phyloP scores from a whole-genome alignment of 441 rosid species.

The Populus tomentosa region DNA sequence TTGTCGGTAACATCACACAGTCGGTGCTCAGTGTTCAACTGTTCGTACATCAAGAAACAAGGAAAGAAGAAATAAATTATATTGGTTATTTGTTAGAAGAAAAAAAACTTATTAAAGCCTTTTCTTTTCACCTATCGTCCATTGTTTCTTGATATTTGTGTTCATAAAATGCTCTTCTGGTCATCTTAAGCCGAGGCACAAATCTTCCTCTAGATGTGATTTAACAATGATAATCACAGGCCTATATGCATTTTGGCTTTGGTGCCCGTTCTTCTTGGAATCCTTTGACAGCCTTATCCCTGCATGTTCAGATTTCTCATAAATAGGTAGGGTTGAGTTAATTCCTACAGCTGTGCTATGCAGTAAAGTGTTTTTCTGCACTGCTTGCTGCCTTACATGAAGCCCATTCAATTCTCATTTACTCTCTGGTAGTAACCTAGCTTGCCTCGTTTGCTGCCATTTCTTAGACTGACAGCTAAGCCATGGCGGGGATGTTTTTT shows the following conservation, averaged over 20 bases:
- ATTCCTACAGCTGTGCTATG: not conserved
- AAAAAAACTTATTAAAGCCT: not conserved
- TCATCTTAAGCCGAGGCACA: not conserved
- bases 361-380: not conserved
- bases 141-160: not conserved
- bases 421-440: not conserved
- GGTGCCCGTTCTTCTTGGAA: not conserved
- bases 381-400: not conserved
- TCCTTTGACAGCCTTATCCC: not conserved
- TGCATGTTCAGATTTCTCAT: not conserved
- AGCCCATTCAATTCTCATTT: not conserved
- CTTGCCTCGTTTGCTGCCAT: not conserved
- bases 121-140: not conserved
- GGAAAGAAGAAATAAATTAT: not conserved
- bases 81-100: not conserved
- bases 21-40: not conserved
- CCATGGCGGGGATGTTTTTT: not conserved
- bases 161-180: not conserved
- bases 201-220: not conserved
- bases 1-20: not conserved
- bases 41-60: not conserved
- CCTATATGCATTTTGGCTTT: not conserved
- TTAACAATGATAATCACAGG: not conserved
- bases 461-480: not conserved
- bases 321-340: not conserved